A percentile compares a stretch with the other conserved stretches of the same genome.
Conservation (phyloP, 495 filamentous ascomycete genomes). For the Aspergillus baeticus region DNA sequence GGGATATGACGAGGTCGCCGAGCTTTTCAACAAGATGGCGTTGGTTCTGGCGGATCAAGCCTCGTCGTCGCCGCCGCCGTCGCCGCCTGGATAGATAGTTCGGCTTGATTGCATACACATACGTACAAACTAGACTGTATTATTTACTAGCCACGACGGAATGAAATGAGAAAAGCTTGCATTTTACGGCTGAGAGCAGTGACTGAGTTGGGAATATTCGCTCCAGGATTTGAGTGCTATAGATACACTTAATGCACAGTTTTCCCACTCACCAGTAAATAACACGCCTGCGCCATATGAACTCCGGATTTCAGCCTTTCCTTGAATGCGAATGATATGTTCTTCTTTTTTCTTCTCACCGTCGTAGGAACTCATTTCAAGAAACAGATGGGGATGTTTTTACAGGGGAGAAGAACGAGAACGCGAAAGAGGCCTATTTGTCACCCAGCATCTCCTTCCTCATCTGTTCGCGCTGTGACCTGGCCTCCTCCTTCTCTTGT, state of each 20-base stretch:
- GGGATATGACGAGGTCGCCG: slow-evolving; percentile 13
- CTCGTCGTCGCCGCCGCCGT: background rate
- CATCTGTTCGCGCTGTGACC: slow-evolving; percentile 55
- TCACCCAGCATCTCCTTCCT: slow-evolving; percentile 48
- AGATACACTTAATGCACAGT: background rate
- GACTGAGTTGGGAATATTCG: background rate
- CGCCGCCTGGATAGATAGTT: background rate
- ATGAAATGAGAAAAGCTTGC: slow-evolving; percentile 2
- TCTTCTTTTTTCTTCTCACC: background rate
- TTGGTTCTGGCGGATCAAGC: slow-evolving; percentile 13
- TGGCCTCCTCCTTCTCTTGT: slow-evolving; percentile 50
- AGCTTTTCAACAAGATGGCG: slow-evolving; percentile 19
- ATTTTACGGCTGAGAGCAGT: background rate
- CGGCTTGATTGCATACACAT: too few species aligned
- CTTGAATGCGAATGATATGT: background rate
- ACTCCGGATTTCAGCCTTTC: background rate
- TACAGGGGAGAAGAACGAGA: background rate
- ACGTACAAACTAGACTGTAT: background rate
- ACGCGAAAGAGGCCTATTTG: slow-evolving; percentile 24
- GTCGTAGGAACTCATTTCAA: background rate
- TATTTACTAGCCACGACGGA: background rate
- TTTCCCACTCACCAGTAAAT: background rate
- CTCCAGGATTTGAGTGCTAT: background rate
- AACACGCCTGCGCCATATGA: slow-evolving; percentile 1
- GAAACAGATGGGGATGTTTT: background rate